phyloP scores from a whole-genome alignment of 2,329 filamentous ascomycete genomes.

The Calonectria naviculata region DNA sequence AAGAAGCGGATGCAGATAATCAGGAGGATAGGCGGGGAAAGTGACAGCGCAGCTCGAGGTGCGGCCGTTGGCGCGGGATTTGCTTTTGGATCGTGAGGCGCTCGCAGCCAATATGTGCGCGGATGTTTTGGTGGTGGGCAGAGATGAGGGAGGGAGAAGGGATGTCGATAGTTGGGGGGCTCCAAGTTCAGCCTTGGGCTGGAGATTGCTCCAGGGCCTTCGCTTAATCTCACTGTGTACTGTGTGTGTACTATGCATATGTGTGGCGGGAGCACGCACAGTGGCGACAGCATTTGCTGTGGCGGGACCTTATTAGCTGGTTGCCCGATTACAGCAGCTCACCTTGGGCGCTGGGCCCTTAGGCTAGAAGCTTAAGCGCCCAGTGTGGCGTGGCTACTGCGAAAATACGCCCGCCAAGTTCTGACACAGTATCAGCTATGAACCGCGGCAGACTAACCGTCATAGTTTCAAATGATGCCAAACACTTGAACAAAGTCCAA shows the following conservation, averaged over 20 bases:
- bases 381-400: conserved; percentile 12
- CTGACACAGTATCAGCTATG: conserved; percentile 16
- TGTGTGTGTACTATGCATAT: conserved; percentile 24
- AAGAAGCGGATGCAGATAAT: conserved; percentile 19
- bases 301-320: conserved; percentile 16
- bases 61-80: neutral
- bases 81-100: conserved; percentile 13
- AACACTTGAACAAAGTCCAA: neutral
- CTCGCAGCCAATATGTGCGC: conserved; percentile 13
- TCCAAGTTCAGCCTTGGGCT: conserved; percentile 30
- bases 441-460: neutral
- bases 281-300: conserved; percentile 18
- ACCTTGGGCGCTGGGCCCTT: neutral
- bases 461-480: conserved; percentile 3
- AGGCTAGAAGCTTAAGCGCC: conserved; percentile 12
- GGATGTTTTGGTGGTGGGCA: conserved; percentile 16
- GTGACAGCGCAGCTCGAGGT: conserved; percentile 2
- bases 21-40: conserved; percentile 1
- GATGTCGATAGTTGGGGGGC: conserved; percentile 18
- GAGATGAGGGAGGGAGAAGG: conserved; percentile 23
- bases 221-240: conserved; percentile 24
- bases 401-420: neutral
- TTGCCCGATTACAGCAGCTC: conserved; percentile 5
- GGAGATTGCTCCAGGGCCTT: conserved; percentile 27
- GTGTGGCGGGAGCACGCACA: conserved; percentile 29